Evolutionary conservation across 1,284 basidiomycete species (phyloP).

Genomic region (Microbotryum intermedium): DNA sequence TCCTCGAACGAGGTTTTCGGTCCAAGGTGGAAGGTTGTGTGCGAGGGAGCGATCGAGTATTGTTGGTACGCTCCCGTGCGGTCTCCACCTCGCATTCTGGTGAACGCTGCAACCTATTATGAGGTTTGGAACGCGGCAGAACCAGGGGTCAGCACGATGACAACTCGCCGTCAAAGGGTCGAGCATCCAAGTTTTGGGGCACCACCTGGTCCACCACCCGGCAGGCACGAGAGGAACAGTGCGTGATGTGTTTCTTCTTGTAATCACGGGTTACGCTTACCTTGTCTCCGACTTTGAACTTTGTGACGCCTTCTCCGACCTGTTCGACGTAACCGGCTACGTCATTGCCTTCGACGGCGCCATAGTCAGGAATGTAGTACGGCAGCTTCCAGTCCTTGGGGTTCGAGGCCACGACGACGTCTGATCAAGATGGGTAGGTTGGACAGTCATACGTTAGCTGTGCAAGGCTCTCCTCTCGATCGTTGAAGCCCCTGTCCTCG

Average conservation of each 20-base stretch:
- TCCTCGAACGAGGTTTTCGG: constrained; percentile 36
- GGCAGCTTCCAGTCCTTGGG: constrained; percentile 40
- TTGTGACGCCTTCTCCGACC: constrained; percentile 32
- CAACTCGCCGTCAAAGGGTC: too few species aligned
- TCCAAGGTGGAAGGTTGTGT: constrained; percentile 30
- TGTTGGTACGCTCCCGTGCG: constrained; percentile 34
- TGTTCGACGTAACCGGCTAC: constrained; percentile 34
- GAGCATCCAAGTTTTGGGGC: too few species aligned
- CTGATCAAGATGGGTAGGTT: background rate
- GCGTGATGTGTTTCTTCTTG: too few species aligned
- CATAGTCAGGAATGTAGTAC: background rate
- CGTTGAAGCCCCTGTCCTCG: background rate
- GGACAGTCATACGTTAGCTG: background rate
- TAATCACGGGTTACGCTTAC: constrained; percentile 1
- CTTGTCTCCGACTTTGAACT: constrained; percentile 34
- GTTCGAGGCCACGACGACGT: constrained; percentile 37
- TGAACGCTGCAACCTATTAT: constrained; percentile 32
- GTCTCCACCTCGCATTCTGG: constrained; percentile 25
- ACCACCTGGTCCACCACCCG: too few species aligned
- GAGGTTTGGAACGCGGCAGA: background rate
- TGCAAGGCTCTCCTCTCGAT: background rate
- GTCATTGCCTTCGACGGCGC: constrained; percentile 36
- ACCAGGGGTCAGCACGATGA: background rate
- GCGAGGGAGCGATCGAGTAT: constrained; percentile 31
- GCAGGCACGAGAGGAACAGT: too few species aligned